These are phyloP conservation scores for Penicillium sp. DNA, from an alignment of 2,329 filamentous ascomycete species.

Conservation along the genomic window DNA sequence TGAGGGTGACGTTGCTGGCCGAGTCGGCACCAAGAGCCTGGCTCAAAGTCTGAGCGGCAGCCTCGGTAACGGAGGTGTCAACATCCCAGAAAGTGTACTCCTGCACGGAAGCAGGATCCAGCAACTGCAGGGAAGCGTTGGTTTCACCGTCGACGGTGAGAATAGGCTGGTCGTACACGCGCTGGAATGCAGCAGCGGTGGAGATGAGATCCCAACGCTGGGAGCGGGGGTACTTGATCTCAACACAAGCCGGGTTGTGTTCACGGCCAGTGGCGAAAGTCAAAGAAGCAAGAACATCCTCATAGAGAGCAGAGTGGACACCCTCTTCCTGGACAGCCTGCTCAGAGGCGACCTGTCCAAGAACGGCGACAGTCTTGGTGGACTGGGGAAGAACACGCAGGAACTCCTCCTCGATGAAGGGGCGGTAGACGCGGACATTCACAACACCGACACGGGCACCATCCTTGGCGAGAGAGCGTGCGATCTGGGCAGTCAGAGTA, in stretches of 20 bases:
- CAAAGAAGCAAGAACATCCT: constrained; percentile 84
- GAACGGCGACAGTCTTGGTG: constrained; percentile 72
- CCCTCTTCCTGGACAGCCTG: constrained; percentile 71
- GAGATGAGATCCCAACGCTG: constrained; percentile 60
- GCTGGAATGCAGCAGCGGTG: constrained; percentile 47
- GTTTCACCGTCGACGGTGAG: constrained; percentile 28
- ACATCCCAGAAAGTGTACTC: constrained; percentile 95
- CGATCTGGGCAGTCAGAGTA: constrained; percentile 79
- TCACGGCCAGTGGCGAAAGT: constrained; percentile 72
- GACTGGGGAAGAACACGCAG: constrained; percentile 75
- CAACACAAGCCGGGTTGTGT: constrained; percentile 65
- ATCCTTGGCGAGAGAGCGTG: constrained; percentile 67
- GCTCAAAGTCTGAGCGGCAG: constrained; percentile 63
- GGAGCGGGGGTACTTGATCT: constrained; percentile 85
- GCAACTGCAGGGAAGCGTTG: constrained; percentile 51
- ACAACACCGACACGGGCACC: constrained; percentile 81
- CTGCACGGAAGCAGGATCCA: constrained; percentile 59
- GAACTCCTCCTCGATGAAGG: constrained; percentile 94
- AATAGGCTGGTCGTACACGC: constrained; percentile 45
- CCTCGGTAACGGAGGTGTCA: constrained; percentile 68
- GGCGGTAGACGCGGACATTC: constrained; percentile 89
- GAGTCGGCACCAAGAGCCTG: constrained; percentile 62
- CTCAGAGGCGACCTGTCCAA: constrained; percentile 81
- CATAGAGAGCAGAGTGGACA: constrained; percentile 80
- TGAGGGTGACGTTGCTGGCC: constrained; percentile 60